These are phyloP conservation scores for Biscogniauxia marginata DNA, from an alignment of 2,329 filamentous ascomycete genomes.

Conservation along the genomic window DNA sequence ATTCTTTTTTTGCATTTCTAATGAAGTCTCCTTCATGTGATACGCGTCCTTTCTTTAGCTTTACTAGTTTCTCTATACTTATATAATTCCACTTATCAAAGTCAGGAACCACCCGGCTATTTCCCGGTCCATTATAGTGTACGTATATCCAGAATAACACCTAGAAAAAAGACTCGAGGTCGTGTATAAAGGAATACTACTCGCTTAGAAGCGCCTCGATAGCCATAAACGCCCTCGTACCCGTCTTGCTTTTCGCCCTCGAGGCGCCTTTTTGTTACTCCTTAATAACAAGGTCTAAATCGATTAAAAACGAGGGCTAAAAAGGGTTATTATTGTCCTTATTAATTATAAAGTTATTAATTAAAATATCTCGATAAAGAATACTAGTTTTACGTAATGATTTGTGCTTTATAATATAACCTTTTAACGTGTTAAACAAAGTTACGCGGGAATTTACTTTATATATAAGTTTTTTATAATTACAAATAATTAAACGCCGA, in stretches of 20 bases:
- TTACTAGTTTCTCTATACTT: too few species aligned
- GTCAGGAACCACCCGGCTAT: too few species aligned
- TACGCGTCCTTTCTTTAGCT: too few species aligned
- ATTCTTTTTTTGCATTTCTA: too few species aligned
- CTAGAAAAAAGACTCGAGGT: too few species aligned
- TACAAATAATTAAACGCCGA: slow-evolving; percentile 36
- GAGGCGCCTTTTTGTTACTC: slow-evolving; percentile 28
- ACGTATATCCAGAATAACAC: too few species aligned
- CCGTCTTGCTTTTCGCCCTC: slow-evolving; percentile 37
- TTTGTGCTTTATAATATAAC: slow-evolving; percentile 36
- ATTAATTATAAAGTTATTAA: slow-evolving; percentile 42
- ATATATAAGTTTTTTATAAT: slow-evolving; percentile 39
- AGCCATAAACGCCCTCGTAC: too few species aligned
- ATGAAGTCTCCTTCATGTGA: too few species aligned
- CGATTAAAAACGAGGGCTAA: slow-evolving; percentile 24
- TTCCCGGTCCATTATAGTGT: too few species aligned
- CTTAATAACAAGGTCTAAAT: slow-evolving; percentile 25
- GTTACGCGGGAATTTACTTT: slow-evolving; percentile 34
- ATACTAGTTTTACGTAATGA: slow-evolving; percentile 32
- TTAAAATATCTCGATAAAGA: slow-evolving; percentile 40
- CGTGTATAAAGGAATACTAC: too few species aligned
- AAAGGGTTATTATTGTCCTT: slow-evolving; percentile 34
- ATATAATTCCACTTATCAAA: too few species aligned
- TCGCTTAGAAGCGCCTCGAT: too few species aligned
- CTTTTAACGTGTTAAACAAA: slow-evolving; percentile 34